These are phyloP conservation scores for Colletotrichum liriopes DNA, from an alignment of 2,329 filamentous ascomycete species.

Conservation along the genomic window DNA sequence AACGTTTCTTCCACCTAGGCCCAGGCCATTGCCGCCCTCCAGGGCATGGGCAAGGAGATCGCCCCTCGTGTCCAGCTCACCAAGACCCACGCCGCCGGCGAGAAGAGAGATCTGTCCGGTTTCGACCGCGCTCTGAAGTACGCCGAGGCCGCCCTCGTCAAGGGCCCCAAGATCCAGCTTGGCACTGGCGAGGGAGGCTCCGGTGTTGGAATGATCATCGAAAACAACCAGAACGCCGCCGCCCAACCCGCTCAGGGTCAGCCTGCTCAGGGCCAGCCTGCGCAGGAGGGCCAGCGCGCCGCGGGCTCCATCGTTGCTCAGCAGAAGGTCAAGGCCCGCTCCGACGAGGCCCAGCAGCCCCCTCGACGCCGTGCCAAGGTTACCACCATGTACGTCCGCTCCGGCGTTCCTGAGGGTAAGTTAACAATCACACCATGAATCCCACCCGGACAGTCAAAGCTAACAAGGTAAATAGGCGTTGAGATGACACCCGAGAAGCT, in stretches of 20 bases:
- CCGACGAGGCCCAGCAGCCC: conserved; percentile 40
- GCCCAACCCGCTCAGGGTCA: not conserved
- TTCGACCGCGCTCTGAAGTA: conserved; percentile 59
- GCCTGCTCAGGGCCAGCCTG: no score
- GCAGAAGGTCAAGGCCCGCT: conserved; percentile 40
- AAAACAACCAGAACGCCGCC: conserved; percentile 49
- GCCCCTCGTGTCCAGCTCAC: conserved; percentile 55
- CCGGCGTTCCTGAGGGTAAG: conserved; percentile 61
- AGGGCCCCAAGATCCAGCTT: conserved; percentile 57
- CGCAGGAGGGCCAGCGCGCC: no score
- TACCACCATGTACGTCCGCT: conserved; percentile 63
- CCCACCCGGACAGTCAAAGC: not conserved
- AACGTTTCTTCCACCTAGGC: conserved; percentile 47
- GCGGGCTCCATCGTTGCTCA: conserved; percentile 27
- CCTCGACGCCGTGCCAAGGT: conserved; percentile 59
- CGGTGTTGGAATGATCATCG: conserved; percentile 58
- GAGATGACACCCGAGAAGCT: conserved; percentile 38
- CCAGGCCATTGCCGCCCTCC: conserved; percentile 60
- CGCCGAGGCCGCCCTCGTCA: conserved; percentile 57
- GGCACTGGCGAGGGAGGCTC: conserved; percentile 57
- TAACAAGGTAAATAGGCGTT: conserved; percentile 30
- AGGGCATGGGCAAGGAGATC: conserved; percentile 66
- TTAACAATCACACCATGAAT: conserved; percentile 23
- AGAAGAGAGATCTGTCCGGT: conserved; percentile 57
- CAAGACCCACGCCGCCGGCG: conserved; percentile 43